Evolutionary conservation across 352 stramenopile species (phyloP).

Genomic region (Globisporangium polare): DNA sequence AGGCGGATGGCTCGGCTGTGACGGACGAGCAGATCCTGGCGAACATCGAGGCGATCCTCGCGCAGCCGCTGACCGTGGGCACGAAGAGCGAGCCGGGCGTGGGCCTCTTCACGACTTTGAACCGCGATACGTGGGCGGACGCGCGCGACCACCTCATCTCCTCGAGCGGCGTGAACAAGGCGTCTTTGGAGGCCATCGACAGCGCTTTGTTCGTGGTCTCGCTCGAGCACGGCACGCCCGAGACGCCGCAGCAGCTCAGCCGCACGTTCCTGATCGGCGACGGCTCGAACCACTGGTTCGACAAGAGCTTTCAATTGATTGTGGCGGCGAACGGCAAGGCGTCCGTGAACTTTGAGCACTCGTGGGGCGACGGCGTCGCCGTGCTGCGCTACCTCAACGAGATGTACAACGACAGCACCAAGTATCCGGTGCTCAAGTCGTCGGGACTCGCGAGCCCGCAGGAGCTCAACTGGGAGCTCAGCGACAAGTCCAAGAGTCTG

Average conservation of each 20-base stretch:
- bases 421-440: slow-evolving; percentile 58
- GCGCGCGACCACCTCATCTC: slow-evolving; percentile 55
- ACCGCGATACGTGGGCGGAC: slow-evolving; percentile 80
- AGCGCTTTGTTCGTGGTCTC: slow-evolving; percentile 82
- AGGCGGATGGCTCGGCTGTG: slow-evolving; percentile 48
- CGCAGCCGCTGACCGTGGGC: slow-evolving; percentile 41
- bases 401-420: slow-evolving; percentile 77
- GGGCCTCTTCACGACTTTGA: slow-evolving; percentile 76
- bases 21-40: slow-evolving; percentile 78
- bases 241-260: slow-evolving; percentile 52
- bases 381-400: slow-evolving; percentile 89
- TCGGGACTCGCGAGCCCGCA: slow-evolving; percentile 19
- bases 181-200: slow-evolving; percentile 78
- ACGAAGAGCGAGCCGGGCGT: slow-evolving; percentile 43
- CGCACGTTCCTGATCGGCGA: slow-evolving; percentile 81
- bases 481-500: slow-evolving; percentile 47
- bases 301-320: slow-evolving; percentile 92
- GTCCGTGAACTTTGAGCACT: slow-evolving; percentile 90
- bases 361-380: slow-evolving; percentile 87
- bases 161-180: slow-evolving; percentile 53
- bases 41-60: slow-evolving; percentile 81
- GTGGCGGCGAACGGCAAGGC: slow-evolving; percentile 74
- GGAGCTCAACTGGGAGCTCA: slow-evolving; percentile 66
- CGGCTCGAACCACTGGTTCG: slow-evolving; percentile 88
- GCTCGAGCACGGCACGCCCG: slow-evolving; percentile 68